Base-by-base conservation (phyloP, 116 monocot species). In the Dioscorea cayenensis region DNA sequence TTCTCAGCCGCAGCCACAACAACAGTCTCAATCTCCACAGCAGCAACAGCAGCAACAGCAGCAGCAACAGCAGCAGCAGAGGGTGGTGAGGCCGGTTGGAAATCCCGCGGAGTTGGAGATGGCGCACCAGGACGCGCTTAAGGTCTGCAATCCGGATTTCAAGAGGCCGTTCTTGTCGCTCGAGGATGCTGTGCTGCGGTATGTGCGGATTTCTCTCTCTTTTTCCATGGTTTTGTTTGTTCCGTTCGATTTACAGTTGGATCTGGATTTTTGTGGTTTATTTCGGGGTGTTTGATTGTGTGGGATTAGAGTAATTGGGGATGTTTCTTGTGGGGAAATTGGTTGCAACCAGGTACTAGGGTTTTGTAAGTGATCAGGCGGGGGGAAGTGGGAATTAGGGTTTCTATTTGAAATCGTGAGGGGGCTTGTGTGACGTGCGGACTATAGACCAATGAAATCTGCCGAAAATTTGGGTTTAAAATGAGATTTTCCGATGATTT, bases 91-190 rank as follows among this genome's bases (percentile, higher is more conserved):
- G 59, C 28, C 28, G 71, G 38, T 28, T 71, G 13, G 58, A 79
- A 49, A 10, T 49, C 48, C 20, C 60, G 71, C 81, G 21, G 96
- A 90, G 77, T 73, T 88, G 43, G 96, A 92, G 77, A 96, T 96
- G 96, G 92, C 90, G 63, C 92, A 89, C 67, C 90, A 92, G 90
- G 96, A 96, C 70, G 92, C 88, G 4, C 71, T 77, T 71, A 86
- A 79, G 81, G 92, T 96, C 65, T 92, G 90, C 81, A 90, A 96
- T 66, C 96, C 96, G 17, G 96, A 96, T 50, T 58, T 90, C 76
- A 92, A 88, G 72, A 49, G 82, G 50, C 92, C 96, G 14, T 96
- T 96, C 69, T 66, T 90, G 23, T 83, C 85, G 43, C 11, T 96
- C 71, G 96, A 96, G 84, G 96, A 96, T 32, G 90, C 90, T 14